Conservation (phyloP, 176 grass and related monocot species). For the Coix lacrymajobi region DNA sequence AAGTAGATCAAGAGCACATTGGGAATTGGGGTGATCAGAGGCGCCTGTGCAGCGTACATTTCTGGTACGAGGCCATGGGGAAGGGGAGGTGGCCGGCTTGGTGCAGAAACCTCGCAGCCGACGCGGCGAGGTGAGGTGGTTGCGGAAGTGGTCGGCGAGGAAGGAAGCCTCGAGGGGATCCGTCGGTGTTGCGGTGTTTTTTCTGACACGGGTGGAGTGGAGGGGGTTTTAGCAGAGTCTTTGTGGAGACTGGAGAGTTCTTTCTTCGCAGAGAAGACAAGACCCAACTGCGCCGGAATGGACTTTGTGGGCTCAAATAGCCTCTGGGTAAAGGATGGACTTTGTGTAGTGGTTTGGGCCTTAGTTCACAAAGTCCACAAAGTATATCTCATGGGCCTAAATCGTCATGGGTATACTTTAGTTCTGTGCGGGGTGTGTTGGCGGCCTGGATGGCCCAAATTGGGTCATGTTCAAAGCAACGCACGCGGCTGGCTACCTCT, state of each 20-base stretch:
- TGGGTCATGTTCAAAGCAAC: not conserved
- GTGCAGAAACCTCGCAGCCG: not conserved
- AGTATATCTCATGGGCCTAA: not conserved
- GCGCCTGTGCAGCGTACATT: not conserved
- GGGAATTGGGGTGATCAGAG: not conserved
- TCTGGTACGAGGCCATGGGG: not conserved
- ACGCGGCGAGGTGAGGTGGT: not conserved
- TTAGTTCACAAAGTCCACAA: too few species aligned
- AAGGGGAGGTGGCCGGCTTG: not conserved
- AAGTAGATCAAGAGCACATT: not conserved
- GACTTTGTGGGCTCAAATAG: not conserved
- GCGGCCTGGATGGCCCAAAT: not conserved
- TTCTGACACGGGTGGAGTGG: not conserved
- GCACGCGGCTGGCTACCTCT: not conserved
- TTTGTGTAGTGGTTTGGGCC: not conserved
- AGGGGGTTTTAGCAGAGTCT: conserved; percentile 6
- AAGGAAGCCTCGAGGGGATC: not conserved
- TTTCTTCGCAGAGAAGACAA: conserved; percentile 2
- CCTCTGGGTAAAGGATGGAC: too few species aligned
- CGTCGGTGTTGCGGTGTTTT: not conserved
- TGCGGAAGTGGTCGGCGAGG: conserved; percentile 9
- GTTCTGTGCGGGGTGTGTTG: not conserved
- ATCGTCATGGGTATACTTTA: not conserved
- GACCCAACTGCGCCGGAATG: not conserved
- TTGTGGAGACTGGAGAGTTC: not conserved